phyloP scores from a whole-genome alignment of 306 rosid genomes.

The Sophora flavescens region DNA sequence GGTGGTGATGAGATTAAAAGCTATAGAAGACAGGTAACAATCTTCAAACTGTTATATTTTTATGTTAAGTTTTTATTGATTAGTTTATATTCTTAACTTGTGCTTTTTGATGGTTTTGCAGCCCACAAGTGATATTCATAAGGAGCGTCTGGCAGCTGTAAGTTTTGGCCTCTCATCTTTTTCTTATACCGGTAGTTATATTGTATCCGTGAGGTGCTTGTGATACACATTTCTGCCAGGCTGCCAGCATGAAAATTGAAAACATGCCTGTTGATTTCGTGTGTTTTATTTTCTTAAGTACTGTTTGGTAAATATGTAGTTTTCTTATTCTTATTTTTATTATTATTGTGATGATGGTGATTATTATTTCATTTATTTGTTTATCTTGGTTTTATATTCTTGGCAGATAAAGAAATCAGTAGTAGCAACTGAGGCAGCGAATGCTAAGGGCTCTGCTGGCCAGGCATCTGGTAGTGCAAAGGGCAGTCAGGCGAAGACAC shows the following conservation, averaged over 20 bases:
- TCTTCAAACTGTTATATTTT: slow-evolving; percentile 36
- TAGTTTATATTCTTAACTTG: slow-evolving; percentile 30
- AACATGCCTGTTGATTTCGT: background rate
- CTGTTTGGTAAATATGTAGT: background rate
- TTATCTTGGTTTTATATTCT: slow-evolving; percentile 39
- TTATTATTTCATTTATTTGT: slow-evolving; percentile 22
- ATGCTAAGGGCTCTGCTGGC: slow-evolving; percentile 69
- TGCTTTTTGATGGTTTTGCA: slow-evolving; percentile 56
- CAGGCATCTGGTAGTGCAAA: slow-evolving; percentile 82
- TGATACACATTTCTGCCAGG: background rate
- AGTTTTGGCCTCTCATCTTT: slow-evolving; percentile 49
- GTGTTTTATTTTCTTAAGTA: slow-evolving; percentile 21
- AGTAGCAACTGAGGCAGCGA: slow-evolving; percentile 65
- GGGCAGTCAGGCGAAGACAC: slow-evolving; percentile 71
- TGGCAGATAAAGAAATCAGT: slow-evolving; percentile 89
- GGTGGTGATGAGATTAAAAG: slow-evolving; percentile 92
- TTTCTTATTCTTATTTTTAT: slow-evolving; percentile 9
- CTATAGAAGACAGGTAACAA: slow-evolving; percentile 76
- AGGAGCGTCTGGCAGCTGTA: slow-evolving; percentile 89
- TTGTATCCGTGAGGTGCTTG: slow-evolving; percentile 20
- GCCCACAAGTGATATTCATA: slow-evolving; percentile 81
- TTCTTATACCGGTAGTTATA: slow-evolving; percentile 10
- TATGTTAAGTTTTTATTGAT: slow-evolving; percentile 19
- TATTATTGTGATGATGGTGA: background rate
- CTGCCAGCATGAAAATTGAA: slow-evolving; percentile 8